A percentile compares a stretch with the other conserved stretches of the same genome.
Evolutionary conservation across 2,329 filamentous ascomycete genomes (phyloP).

Genomic region (Cryphonectria naterciae): DNA sequence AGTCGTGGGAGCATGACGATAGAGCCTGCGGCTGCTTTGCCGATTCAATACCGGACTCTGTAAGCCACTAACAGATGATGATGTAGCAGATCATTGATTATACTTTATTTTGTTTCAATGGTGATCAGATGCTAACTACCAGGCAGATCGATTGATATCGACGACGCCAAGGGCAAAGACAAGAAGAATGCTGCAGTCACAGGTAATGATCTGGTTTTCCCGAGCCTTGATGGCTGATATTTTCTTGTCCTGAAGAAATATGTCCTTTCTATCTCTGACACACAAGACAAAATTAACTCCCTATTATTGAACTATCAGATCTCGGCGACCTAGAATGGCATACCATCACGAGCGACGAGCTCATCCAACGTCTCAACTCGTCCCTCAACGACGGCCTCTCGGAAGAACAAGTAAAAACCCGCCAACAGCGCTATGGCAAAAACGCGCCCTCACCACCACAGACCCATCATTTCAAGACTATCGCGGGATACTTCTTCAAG

Average conservation of each 20-base stretch:
- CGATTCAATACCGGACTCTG: constrained; percentile 60
- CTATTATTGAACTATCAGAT: constrained; percentile 43
- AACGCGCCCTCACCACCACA: constrained; percentile 71
- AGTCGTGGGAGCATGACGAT: constrained; percentile 33
- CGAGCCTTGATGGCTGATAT: background rate
- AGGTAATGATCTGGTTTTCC: constrained; percentile 38
- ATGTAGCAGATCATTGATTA: background rate
- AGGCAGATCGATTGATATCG: constrained; percentile 57
- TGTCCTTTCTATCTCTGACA: background rate
- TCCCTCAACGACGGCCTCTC: constrained; percentile 64
- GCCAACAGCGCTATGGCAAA: constrained; percentile 63
- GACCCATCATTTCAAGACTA: constrained; percentile 60
- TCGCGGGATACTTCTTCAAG: constrained; percentile 74
- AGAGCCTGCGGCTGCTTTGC: constrained; percentile 48
- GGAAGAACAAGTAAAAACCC: constrained; percentile 56
- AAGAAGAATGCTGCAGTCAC: constrained; percentile 50
- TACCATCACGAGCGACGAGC: constrained; percentile 58
- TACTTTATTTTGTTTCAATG: background rate
- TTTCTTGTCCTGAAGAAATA: background rate
- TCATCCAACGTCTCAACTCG: constrained; percentile 62
- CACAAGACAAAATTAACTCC: background rate
- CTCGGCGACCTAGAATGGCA: constrained; percentile 72
- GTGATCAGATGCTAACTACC: constrained; percentile 20
- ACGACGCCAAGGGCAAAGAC: constrained; percentile 55
- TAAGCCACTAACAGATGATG: constrained; percentile 36